Base-by-base conservation (phyloP, 2,329 filamentous ascomycete species). In the Leptographium lundbergii region DNA sequence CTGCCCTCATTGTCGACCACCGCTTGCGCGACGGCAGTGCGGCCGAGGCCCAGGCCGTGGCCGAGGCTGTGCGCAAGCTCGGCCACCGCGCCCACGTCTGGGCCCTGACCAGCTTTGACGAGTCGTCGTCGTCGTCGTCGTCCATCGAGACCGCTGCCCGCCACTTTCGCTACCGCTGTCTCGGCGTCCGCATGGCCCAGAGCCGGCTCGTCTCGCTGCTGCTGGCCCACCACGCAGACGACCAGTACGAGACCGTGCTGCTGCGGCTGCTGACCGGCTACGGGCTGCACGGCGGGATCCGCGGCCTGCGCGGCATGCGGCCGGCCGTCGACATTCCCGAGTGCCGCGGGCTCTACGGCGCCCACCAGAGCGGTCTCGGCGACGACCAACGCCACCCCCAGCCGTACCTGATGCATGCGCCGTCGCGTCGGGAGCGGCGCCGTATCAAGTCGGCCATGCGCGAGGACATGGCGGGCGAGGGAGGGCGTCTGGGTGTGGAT, bases 211-310 rank as follows among this genome's bases (percentile, higher is more conserved):
- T 71, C 5, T 81, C 81, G 24, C 69, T 97, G 1, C 79, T 96
- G 47, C 74, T 95, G 32, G 94, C 86, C 4, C 94, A 99, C 68
- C 94, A 99, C 69, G 77, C 81, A 62, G 91, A 96, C 67, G 94
- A 99, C 67, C 89, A 94, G 67, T 87, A 91, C 59, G 94, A 99
- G 73, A 96, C 91, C 0, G 78, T 95, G 4, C 72, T 97, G 55
- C 88, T 91, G 84, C 81, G 94, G 50, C 71, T 97, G 60, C 71
- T 86, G 10, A 75, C 77, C 3, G 84, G 86, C 0, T 87, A 89
- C 66, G 74, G 80, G 2, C 81, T 81, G n/a, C 74, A 79, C 24
- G 91, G 89, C 65, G 74, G 81, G 9, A 81, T 81, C 22, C 74
- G 79, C n/a, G 91, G 89, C 0, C 74, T 96, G 34, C 75, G 78